A percentile compares a stretch with the other conserved stretches of the same genome.
Evolutionary conservation across 805 yeast genomes (phyloP).

Genomic region (Lipomyces mesembrius): DNA sequence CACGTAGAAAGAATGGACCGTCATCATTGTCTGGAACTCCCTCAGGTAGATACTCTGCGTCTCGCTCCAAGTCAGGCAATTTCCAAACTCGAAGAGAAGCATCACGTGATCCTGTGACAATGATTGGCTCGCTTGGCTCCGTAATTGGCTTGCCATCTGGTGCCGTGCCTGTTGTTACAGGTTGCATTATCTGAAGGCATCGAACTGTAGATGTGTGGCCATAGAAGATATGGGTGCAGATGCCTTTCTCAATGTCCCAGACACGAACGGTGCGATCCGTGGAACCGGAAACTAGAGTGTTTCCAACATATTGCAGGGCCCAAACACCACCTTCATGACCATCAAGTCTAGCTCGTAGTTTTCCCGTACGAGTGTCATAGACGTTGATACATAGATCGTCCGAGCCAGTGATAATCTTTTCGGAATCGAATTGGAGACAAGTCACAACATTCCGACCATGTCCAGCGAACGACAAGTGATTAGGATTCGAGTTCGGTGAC

Average conservation of each 20-base stretch:
- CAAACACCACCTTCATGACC: conserved; percentile 99
- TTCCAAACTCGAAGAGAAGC: conserved; percentile 94
- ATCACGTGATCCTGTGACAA: conserved; percentile 91
- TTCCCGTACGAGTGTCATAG: conserved; percentile 76
- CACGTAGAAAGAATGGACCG: conserved; percentile 69
- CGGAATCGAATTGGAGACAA: conserved; percentile 90
- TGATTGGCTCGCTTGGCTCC: conserved; percentile 67
- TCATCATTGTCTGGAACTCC: conserved; percentile 35
- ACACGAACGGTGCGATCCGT: conserved; percentile 93
- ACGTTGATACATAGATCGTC: conserved; percentile 84
- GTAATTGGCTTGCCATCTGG: conserved; percentile 60
- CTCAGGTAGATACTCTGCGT: conserved; percentile 21
- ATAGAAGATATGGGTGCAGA: conserved; percentile 86
- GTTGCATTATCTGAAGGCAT: conserved; percentile 61
- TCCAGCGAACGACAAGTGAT: conserved; percentile 65
- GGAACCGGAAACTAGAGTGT: conserved; percentile 85
- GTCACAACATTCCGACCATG: conserved; percentile 87
- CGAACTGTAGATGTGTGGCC: conserved; percentile 92
- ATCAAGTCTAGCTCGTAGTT: conserved; percentile 60
- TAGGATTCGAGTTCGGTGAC: conserved; percentile 70
- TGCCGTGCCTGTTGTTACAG: conserved; percentile 53
- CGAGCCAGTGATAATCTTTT: conserved; percentile 88
- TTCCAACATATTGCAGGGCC: conserved; percentile 87
- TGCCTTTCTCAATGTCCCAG: conserved; percentile 85
- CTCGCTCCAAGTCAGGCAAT: conserved; percentile 55